Evolutionary conservation across 106 monocot genomes (phyloP).

Genomic region (Chionographis japonica): DNA sequence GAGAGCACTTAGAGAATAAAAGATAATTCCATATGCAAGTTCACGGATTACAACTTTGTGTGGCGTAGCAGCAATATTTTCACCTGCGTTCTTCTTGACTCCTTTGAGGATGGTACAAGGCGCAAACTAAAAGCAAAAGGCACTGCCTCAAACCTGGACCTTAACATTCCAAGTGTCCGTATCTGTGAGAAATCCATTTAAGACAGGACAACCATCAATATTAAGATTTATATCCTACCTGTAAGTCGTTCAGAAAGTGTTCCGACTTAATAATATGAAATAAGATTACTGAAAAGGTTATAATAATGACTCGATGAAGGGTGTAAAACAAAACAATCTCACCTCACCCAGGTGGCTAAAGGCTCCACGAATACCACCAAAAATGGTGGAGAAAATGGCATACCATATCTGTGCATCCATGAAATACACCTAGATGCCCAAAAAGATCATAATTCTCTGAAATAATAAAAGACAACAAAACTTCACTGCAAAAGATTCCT

Average conservation of each 20-base stretch:
- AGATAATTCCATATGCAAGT: no score
- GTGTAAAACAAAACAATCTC: conserved; percentile 5
- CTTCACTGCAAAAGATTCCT: background rate
- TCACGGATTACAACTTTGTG: no score
- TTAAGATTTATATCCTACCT: background rate
- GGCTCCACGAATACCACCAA: conserved; percentile 89
- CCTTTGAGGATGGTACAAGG: conserved; percentile 52
- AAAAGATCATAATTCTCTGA: background rate
- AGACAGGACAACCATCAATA: conserved; percentile 5
- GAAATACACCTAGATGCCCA: conserved; percentile 76
- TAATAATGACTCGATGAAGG: no score
- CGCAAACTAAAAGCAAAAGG: conserved; percentile 61
- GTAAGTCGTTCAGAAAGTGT: background rate
- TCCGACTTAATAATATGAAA: no score
- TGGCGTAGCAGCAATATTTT: conserved; percentile 2
- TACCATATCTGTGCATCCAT: conserved; percentile 99
- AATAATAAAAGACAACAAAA: background rate
- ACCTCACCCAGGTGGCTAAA: conserved; percentile 96
- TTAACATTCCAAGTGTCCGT: conserved; percentile 93
- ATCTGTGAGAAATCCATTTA: conserved; percentile 40
- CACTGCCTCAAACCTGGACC: conserved; percentile 86
- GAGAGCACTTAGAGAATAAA: no score
- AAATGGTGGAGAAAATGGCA: conserved; percentile 90
- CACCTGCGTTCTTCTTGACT: conserved; percentile 26
- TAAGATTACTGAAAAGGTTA: no score